These are phyloP conservation scores for Chaetomium sp. DNA, from an alignment of 2,329 filamentous ascomycete species.

Conservation along the genomic window DNA sequence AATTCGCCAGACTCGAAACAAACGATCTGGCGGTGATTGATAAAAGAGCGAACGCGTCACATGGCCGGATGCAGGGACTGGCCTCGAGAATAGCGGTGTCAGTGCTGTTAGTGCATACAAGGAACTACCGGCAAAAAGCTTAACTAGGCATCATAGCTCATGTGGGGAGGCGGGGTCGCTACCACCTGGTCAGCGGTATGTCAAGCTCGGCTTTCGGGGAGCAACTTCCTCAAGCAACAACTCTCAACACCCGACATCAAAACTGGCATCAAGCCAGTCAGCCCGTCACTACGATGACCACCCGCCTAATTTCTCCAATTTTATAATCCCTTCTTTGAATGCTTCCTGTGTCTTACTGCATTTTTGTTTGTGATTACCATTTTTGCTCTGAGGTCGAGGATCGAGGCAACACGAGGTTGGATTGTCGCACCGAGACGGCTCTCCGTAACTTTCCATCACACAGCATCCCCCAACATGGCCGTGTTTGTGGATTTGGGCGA, in stretches of 20 bases:
- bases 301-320: conserved; percentile 7
- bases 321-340: conserved; percentile 15
- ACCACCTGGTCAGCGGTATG: not conserved
- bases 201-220: not conserved
- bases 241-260: not conserved
- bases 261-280: conserved; percentile 22
- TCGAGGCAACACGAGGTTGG: not conserved
- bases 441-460: not conserved
- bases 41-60: conserved; percentile 17
- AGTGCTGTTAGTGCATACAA: conserved; percentile 9
- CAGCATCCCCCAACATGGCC: conserved; percentile 35
- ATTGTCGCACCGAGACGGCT: not conserved
- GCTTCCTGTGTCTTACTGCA: not conserved
- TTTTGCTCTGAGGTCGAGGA: not conserved
- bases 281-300: conserved; percentile 22
- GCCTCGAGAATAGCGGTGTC: not conserved
- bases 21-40: not conserved
- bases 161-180: conserved; percentile 3
- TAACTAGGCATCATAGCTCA: not conserved
- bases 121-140: not conserved
- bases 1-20: not conserved
- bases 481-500: conserved; percentile 41
- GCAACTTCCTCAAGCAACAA: conserved; percentile 9
- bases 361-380: not conserved
- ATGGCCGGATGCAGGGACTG: conserved; percentile 20